Evolutionary conservation across 805 yeast species (phyloP).

Genomic region (Saccharomyces paradoxus): DNA sequence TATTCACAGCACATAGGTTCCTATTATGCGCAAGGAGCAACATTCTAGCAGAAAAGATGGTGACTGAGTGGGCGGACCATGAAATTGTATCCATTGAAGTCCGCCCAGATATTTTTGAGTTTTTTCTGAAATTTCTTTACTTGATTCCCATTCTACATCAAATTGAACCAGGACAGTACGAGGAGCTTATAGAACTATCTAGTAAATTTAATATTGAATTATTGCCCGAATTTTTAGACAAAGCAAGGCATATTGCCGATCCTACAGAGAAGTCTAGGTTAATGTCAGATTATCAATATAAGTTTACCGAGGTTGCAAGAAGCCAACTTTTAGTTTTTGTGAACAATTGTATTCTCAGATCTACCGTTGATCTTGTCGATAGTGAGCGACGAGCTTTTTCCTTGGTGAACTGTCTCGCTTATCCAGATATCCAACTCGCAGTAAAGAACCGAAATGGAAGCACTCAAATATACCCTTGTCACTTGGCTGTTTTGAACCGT

Average conservation of each 20-base stretch:
- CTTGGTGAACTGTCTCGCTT: constrained; percentile 7
- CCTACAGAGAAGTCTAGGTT: constrained; percentile 29
- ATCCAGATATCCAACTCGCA: constrained; percentile 43
- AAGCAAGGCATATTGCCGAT: constrained; percentile 22
- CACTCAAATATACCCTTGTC: constrained; percentile 48
- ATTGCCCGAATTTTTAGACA: constrained; percentile 31
- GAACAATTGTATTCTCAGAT: constrained; percentile 15
- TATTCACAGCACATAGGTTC: constrained; percentile 34
- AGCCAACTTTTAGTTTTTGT: constrained; percentile 19
- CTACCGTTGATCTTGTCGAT: constrained; percentile 1
- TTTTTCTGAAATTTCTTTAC: constrained; percentile 30
- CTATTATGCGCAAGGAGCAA: constrained; percentile 34
- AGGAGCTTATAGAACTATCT: constrained; percentile 29
- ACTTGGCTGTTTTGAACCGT: constrained; percentile 50
- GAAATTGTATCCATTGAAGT: not conserved
- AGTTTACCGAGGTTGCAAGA: constrained; percentile 27
- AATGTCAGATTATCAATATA: constrained; percentile 28
- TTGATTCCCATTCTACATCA: constrained; percentile 35
- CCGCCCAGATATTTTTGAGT: constrained; percentile 14
- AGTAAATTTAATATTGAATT: constrained; percentile 30
- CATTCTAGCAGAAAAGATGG: constrained; percentile 25
- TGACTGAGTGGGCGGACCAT: not conserved
- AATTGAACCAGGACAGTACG: constrained; percentile 26
- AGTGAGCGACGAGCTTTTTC: not conserved
- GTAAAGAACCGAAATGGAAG: constrained; percentile 24